These are phyloP conservation scores for Eutrema japonicum DNA, from an alignment of 345 rosid species.

Conservation along the genomic window DNA sequence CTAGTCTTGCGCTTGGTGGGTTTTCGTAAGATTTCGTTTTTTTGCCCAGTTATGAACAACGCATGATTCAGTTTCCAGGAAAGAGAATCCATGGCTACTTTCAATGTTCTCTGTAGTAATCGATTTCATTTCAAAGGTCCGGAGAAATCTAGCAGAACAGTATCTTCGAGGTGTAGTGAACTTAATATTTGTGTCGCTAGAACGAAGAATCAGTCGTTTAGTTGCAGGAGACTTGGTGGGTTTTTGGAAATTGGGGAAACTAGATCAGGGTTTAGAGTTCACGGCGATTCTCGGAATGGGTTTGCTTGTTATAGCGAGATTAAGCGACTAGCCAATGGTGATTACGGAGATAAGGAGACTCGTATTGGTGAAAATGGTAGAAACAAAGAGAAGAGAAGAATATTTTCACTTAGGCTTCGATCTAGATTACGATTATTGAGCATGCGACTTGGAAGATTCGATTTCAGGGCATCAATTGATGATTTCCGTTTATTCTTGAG, in stretches of 20 bases:
- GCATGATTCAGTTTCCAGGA: slow-evolving; percentile 37
- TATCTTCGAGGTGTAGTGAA: slow-evolving; percentile 39
- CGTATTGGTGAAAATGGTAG: slow-evolving; percentile 39
- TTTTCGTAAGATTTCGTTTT: background rate
- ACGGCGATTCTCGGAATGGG: slow-evolving; percentile 45
- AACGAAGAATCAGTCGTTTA: slow-evolving; percentile 42
- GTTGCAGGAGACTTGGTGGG: slow-evolving; percentile 46
- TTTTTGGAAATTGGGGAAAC: slow-evolving; percentile 40
- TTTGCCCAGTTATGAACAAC: slow-evolving; percentile 23
- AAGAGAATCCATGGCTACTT: slow-evolving; percentile 56
- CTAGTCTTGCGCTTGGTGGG: slow-evolving; percentile 10
- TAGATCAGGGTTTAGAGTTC: slow-evolving; percentile 45
- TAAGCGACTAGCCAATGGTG: slow-evolving; percentile 46
- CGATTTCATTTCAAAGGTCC: slow-evolving; percentile 48
- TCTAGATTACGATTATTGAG: slow-evolving; percentile 69
- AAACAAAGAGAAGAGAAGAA: slow-evolving; percentile 41
- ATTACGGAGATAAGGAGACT: slow-evolving; percentile 45
- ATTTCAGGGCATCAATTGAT: slow-evolving; percentile 55
- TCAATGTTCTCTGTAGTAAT: slow-evolving; percentile 59
- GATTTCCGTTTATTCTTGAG: slow-evolving; percentile 56
- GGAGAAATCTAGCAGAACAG: slow-evolving; percentile 35
- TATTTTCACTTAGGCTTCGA: slow-evolving; percentile 65
- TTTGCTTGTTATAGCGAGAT: slow-evolving; percentile 50
- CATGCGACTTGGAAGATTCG: slow-evolving; percentile 55
- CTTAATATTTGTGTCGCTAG: slow-evolving; percentile 41